Percentiles rank a stretch among this genome's conserved stretches.
Evolutionary conservation across 176 grass and related monocot genomes (phyloP).

Genomic region (Lolium perenne): DNA sequence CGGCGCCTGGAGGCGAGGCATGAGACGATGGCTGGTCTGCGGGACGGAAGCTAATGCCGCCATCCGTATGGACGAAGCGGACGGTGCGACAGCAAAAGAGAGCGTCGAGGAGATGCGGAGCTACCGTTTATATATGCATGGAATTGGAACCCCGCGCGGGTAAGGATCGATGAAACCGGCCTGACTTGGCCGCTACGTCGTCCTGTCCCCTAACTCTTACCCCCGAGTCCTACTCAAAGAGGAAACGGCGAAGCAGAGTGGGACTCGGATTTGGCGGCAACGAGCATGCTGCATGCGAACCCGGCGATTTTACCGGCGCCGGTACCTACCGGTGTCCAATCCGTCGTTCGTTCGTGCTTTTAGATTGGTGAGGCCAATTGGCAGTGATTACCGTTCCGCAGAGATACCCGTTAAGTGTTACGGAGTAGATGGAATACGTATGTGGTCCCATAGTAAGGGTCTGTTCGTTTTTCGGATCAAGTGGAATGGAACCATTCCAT

Average conservation of each 20-base stretch:
- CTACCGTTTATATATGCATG: neutral
- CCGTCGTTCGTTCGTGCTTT: no score
- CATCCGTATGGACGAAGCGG: neutral
- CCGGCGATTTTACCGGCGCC: no score
- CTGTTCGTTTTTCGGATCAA: no score
- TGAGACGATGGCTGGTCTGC: neutral
- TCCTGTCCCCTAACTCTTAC: neutral
- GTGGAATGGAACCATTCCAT: no score
- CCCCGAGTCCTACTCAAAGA: neutral
- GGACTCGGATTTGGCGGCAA: constrained; percentile 18
- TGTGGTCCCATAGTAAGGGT: no score
- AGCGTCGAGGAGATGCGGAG: neutral
- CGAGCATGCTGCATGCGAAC: no score
- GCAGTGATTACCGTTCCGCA: no score
- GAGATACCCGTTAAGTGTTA: no score
- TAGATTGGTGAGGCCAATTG: no score
- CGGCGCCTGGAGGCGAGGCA: neutral
- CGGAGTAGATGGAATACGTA: no score
- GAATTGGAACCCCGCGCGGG: neutral
- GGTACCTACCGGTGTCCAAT: no score
- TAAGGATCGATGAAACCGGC: neutral
- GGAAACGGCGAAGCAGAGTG: neutral
- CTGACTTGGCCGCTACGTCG: constrained; percentile 4
- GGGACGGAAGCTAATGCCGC: neutral
- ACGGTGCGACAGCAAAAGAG: neutral